Base-by-base conservation (phyloP, 306 rosid species). In the Castanea mollissima region DNA sequence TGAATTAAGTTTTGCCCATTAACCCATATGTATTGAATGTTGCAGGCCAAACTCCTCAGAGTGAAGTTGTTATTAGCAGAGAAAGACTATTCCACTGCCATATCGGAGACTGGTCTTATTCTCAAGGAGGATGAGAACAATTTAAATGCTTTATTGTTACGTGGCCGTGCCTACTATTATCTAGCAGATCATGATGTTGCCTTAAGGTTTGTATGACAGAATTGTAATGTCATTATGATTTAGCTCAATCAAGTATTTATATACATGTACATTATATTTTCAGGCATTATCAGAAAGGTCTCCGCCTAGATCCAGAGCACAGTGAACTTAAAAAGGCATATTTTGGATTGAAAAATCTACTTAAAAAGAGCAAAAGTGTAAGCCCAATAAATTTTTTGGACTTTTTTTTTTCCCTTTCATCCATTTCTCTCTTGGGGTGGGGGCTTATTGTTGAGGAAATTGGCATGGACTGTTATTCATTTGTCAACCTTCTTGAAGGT, bases 111-210 rank as follows among this genome's bases (percentile, higher is more conserved):
- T 73, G 96, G 92, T 55, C 85, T 75, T 87, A 84, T 96, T 74
- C 98, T 96, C 46, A 96, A 91, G 86, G 98, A 95, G 87, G 91
- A 96, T 76, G 99, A 96, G 71, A 90, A 83, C 86, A 88, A 96
- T 87, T 76, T 96, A 71, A 96, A 93, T 56, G 97, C 96, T 19
- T 86, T 96, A 74, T 81, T 96, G 84, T 83, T 93, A 54, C 98
- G 99, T 56, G 99, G 99, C 8, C 92, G 90, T 79, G 99, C 93
- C 73, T 96, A 90, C 89, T 96, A 96, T 87, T 96, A 96, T 86
- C 87, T 96, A 85, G 97, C 94, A 81, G 99, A 96, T 89, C 97
- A 96, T 80, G 98, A 96, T 83, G 93, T 96, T 86, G 98, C 99
- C 57, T 83, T 84, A 52, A 96, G 98, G 99, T 93, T 73, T 80